Percentiles rank a stretch among this genome's conserved stretches.
These are phyloP conservation scores for Pseudomonodictys pantanalensis DNA, from an alignment of 495 filamentous ascomycete species.

Conservation along the genomic window DNA sequence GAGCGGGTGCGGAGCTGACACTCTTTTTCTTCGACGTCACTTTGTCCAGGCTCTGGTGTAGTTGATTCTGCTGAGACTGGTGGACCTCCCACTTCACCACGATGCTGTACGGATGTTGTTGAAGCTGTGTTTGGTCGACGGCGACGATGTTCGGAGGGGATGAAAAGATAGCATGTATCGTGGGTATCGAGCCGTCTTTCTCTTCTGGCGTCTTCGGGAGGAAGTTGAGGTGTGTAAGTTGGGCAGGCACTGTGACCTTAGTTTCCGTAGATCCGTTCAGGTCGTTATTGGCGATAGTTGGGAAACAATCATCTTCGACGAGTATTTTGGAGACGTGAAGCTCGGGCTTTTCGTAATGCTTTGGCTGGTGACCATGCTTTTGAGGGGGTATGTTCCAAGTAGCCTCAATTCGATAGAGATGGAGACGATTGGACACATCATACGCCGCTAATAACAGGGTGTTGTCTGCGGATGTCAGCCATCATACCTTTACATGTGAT, in stretches of 20 bases:
- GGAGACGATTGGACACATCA: constrained; percentile 31
- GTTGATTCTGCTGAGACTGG: constrained; percentile 52
- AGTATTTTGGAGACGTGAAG: constrained; percentile 23
- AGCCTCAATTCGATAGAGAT: constrained; percentile 41
- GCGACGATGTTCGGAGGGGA: constrained; percentile 47
- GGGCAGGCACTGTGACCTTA: constrained; percentile 16
- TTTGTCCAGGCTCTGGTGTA: constrained; percentile 74
- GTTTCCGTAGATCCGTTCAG: constrained; percentile 5
- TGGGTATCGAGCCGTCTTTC: constrained; percentile 48
- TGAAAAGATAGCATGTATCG: constrained; percentile 70
- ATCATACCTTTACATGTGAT: neutral
- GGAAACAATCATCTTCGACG: constrained; percentile 32
- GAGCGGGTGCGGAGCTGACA: constrained; percentile 33
- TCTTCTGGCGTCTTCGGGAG: constrained; percentile 38
- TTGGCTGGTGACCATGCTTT: constrained; percentile 20
- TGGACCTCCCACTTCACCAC: constrained; percentile 73
- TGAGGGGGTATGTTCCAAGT: constrained; percentile 38
- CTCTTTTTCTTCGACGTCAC: constrained; percentile 62
- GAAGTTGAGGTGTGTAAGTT: constrained; percentile 39
- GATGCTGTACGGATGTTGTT: constrained; percentile 61
- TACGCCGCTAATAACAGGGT: constrained; percentile 39
- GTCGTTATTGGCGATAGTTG: constrained; percentile 13
- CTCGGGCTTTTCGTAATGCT: constrained; percentile 23
- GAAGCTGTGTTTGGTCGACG: constrained; percentile 50
- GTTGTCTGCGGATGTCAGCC: constrained; percentile 30